phyloP scores from a whole-genome alignment of 345 rosid species.

The Euphorbia tirucalli region DNA sequence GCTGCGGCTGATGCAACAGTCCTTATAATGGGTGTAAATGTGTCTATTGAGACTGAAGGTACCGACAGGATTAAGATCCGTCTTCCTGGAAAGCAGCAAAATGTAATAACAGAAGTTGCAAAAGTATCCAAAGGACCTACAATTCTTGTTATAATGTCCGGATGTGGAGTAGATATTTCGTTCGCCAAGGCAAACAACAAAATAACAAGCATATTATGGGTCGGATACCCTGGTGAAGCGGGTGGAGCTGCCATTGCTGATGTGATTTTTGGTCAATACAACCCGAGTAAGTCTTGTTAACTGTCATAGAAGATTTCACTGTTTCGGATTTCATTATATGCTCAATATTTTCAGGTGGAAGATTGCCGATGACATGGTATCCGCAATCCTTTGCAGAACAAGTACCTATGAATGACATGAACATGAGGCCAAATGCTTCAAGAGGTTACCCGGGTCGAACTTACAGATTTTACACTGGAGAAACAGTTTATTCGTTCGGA shows the following conservation, averaged over 20 bases:
- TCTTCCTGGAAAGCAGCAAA: constrained; percentile 56
- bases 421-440: constrained; percentile 38
- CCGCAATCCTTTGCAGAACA: constrained; percentile 27
- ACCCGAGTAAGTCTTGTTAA: constrained; percentile 32
- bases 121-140: constrained; percentile 47
- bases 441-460: constrained; percentile 56
- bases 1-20: no score
- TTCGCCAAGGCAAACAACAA: constrained; percentile 37
- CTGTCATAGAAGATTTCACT: no score
- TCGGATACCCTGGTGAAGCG: constrained; percentile 68
- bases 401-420: constrained; percentile 57
- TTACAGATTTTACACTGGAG: constrained; percentile 54
- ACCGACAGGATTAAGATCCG: constrained; percentile 43
- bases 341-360: constrained; percentile 40
- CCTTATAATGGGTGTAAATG: no score
- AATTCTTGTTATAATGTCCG: constrained; percentile 59
- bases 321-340: not conserved
- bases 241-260: constrained; percentile 73
- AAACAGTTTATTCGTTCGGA: constrained; percentile 51
- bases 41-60: not conserved
- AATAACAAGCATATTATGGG: constrained; percentile 52
- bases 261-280: constrained; percentile 55
- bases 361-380: constrained; percentile 57
- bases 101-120: constrained; percentile 47
- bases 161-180: constrained; percentile 49